A percentile compares a stretch with the other conserved stretches of the same genome.
These are phyloP conservation scores for Musa acuminata DNA, from an alignment of 176 grass and related monocot species.

Conservation along the genomic window DNA sequence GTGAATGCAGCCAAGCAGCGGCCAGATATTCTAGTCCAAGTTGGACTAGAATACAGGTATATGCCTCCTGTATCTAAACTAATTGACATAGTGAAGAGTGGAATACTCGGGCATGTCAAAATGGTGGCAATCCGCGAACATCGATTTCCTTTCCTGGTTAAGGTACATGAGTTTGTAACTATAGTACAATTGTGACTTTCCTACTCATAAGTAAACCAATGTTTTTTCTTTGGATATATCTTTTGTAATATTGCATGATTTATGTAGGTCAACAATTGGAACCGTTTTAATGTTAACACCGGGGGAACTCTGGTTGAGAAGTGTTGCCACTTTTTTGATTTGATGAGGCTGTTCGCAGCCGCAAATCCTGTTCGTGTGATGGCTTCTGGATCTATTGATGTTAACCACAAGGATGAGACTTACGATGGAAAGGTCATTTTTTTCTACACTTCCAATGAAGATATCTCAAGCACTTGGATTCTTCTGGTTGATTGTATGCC, in stretches of 20 bases:
- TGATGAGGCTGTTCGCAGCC: slow-evolving; percentile 76
- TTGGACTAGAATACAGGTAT: slow-evolving; percentile 93
- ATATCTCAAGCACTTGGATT: no score
- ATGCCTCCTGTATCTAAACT: slow-evolving; percentile 93
- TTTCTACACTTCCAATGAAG: neutral
- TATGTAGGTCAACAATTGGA: slow-evolving; percentile 85
- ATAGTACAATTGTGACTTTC: neutral
- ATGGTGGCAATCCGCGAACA: slow-evolving; percentile 90
- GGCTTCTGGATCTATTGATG: slow-evolving; percentile 91
- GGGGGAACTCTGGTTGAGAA: slow-evolving; percentile 93
- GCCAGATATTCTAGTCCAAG: slow-evolving; percentile 65
- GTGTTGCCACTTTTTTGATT: slow-evolving; percentile 94
- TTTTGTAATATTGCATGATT: slow-evolving; percentile 20
- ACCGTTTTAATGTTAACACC: slow-evolving; percentile 88
- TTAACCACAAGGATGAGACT: slow-evolving; percentile 85
- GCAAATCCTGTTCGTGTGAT: slow-evolving; percentile 87
- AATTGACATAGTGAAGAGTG: slow-evolving; percentile 69
- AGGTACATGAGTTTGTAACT: slow-evolving; percentile 34
- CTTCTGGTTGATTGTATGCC: neutral
- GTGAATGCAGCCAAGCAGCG: slow-evolving; percentile 57
- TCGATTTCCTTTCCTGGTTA: slow-evolving; percentile 95
- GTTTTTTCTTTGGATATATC: neutral
- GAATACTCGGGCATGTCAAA: slow-evolving; percentile 61
- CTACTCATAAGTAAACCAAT: neutral
- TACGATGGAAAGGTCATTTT: slow-evolving; percentile 79